These are phyloP conservation scores for Colletotrichum agaves DNA, from an alignment of 2,329 filamentous ascomycete species.

Conservation along the genomic window DNA sequence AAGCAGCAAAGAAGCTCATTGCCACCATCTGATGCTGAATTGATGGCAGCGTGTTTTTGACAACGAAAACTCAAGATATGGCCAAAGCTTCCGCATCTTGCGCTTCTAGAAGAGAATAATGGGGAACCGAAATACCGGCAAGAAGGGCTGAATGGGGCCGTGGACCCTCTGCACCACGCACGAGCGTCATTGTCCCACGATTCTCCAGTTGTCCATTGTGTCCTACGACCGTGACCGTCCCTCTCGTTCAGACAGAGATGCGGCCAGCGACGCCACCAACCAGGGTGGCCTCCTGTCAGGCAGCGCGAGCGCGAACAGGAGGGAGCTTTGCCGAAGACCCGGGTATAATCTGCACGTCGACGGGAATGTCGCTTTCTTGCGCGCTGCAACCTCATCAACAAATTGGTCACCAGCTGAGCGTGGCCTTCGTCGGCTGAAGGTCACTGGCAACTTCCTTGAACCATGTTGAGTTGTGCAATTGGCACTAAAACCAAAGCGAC, in stretches of 20 bases:
- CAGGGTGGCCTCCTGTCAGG: constrained; percentile 11
- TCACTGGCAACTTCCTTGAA: constrained; percentile 5
- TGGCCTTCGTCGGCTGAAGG: constrained; percentile 3
- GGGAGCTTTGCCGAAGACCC: constrained; percentile 25
- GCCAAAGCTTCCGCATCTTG: constrained; percentile 37
- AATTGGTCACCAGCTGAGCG: constrained; percentile 28
- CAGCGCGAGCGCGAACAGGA: constrained; percentile 3
- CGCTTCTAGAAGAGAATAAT: constrained; percentile 39
- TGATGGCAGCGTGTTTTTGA: constrained; percentile 1
- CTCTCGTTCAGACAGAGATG: constrained; percentile 31
- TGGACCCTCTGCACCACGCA: constrained; percentile 34
- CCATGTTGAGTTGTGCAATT: constrained; percentile 7
- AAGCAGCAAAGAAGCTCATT: not conserved
- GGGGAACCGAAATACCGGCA: constrained; percentile 37
- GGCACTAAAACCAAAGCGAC: not conserved
- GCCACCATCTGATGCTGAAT: constrained; percentile 31
- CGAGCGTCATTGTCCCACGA: constrained; percentile 38
- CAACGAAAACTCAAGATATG: constrained; percentile 30
- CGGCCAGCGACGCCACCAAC: constrained; percentile 28
- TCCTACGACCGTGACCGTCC: constrained; percentile 20
- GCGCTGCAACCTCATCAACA: constrained; percentile 29
- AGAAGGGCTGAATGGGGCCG: constrained; percentile 39
- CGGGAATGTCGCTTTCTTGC: constrained; percentile 30
- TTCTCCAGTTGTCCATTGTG: constrained; percentile 26
- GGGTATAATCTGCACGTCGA: constrained; percentile 24